Conservation (phyloP, 306 rosid genomes). For the Rosa chinensis region DNA sequence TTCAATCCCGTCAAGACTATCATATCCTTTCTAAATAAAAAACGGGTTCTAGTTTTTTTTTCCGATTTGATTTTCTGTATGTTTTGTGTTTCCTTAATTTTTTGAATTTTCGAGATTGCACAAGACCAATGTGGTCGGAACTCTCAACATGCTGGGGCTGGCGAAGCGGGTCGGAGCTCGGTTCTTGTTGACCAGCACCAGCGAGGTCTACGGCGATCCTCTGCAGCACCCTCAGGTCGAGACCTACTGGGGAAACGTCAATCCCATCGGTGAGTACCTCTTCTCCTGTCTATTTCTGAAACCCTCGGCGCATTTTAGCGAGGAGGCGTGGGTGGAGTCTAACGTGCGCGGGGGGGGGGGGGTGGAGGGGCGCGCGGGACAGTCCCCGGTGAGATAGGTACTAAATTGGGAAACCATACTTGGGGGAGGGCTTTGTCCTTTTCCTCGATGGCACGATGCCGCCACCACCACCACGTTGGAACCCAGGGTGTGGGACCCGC, state of each 20-base stretch:
- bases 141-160: constrained; percentile 90
- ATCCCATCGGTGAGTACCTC: constrained; percentile 69
- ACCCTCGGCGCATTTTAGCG: constrained; percentile 22
- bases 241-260: constrained; percentile 99
- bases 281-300: neutral
- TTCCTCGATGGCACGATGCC: neutral
- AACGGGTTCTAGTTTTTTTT: neutral
- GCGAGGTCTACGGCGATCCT: constrained; percentile 99
- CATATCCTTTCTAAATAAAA: constrained; percentile 65
- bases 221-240: constrained; percentile 97
- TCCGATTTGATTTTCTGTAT: neutral
- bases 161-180: constrained; percentile 92
- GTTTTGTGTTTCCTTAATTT: neutral
- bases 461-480: constrained; percentile 23
- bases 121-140: constrained; percentile 99
- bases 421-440: neutral
- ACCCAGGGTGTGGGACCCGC: constrained; percentile 26
- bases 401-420: too few relatives aligned
- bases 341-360: constrained; percentile 12
- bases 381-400: too few relatives aligned
- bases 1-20: constrained; percentile 98
- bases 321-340: neutral
- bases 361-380: too few relatives aligned
- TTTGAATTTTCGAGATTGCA: constrained; percentile 20
- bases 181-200: constrained; percentile 88